Base-by-base conservation (phyloP, 2,329 filamentous ascomycete genomes). In the Lachnellula suecica region DNA sequence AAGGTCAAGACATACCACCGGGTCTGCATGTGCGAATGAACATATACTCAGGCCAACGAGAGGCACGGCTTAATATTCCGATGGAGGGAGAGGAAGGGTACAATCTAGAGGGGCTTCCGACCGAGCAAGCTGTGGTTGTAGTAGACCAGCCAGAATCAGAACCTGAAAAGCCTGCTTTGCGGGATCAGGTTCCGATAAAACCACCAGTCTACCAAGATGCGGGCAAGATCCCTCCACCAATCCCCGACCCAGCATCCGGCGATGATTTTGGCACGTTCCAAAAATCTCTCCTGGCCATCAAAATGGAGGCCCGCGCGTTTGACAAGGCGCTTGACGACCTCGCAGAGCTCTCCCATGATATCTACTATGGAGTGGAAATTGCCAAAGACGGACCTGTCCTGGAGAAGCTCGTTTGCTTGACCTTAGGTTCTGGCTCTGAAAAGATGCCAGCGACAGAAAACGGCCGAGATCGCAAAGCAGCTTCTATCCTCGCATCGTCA, bases 1-100 rank as follows among this genome's bases (percentile, higher is more conserved):
- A 82, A 31, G 85, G 86, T 59, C 85, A 89, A 66, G 79, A 86
- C 34, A 65, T 89, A 3, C 85, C 85, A 1, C 70, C 75, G 0
- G 85, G 85, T 5, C 75, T 89, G 4, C 85, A 89, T 64, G 77
- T 88, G 47, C 79, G 84, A 35, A 69, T 89, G 49, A 81, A 89
- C 63, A 75, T 89, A 43, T 75, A 76, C 59, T 84, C 83, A 0
- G 85, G 85, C 20, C 61, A 75, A 59, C 85, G 82, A 59, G 83
- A 87, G 65, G 85, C 85, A 59, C 85, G 86, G 63, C 74, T 88
- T 56, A 82, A 88, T 66, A 74, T 84, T 17, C 81, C 81, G 1
- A 66, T 64, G 54, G 67, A 69, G 51, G 63, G 63, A 13, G 81
- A 85, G 57, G 79, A 84, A 52, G 72, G 73, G 75, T 75, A 19